Base-by-base conservation (phyloP, 2,329 filamentous ascomycete genomes). In the Ophiosphaerella herpotricha region DNA sequence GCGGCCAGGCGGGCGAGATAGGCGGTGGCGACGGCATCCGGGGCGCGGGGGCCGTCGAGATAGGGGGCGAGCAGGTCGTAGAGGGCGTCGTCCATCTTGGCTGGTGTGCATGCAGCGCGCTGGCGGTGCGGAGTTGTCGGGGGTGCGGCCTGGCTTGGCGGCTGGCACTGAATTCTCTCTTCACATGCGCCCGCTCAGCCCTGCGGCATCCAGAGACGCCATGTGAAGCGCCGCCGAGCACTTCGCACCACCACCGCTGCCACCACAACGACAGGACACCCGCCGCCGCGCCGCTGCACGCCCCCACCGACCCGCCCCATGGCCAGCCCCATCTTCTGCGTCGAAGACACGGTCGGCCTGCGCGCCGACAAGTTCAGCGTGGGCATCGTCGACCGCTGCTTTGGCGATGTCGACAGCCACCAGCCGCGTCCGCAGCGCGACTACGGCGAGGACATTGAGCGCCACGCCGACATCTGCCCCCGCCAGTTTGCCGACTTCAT, bases 1-100 rank as follows among this genome's bases (percentile, higher is more conserved):
- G 89, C 89, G 5, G 89, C 86, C 39, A 97, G 80, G 53, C 87
- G 85, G 52, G 85, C 82, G 39, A 97, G 85, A 72, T 97, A 99
- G 44, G 82, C 79, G 43, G 84, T 77, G 9, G 84, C 84, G 33
- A 80, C 76, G 8, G 79, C 71, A 67, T 88, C 81, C 31, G 66
- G 51, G 42, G 75, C 2, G 67, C 29, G 71, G 71, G 21, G 76
- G 74, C 34, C 72, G 67, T 82, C 77, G 55, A 87, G 77, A 68
- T 87, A 82, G 23, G 86, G 84, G 46, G 78, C 74, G 37, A 94
- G 80, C 36, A 94, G 79, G 50, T 94, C 90, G 64, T 90, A 87
- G 34, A 95, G 79, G 13, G 88, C 79, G 68, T 93, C 89, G 23
- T 59, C 55, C 63, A 66, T 66, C 47, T 13, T 41, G 39, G 16